These are phyloP conservation scores for Gypsophila paniculata DNA, from an alignment of 179 eudicot genomes.

Conservation along the genomic window DNA sequence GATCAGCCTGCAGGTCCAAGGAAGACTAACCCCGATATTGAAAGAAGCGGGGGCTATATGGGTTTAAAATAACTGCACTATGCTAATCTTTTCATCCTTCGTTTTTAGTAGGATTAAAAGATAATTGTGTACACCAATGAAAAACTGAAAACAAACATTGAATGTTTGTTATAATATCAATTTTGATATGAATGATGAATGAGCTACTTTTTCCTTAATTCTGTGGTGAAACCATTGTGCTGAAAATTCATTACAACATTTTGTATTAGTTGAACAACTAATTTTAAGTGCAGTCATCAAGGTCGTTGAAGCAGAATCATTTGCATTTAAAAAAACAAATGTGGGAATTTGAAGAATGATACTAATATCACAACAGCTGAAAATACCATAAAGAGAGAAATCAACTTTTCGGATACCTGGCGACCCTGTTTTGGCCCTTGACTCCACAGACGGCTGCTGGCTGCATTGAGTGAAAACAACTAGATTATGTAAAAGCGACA, in stretches of 20 bases:
- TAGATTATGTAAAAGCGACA: background rate
- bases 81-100: background rate
- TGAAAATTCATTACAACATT: too few species aligned
- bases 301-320: too few species aligned
- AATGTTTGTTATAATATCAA: background rate
- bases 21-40: slow-evolving; percentile 24
- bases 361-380: too few species aligned
- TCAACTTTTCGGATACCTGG: background rate
- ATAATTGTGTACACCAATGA: background rate
- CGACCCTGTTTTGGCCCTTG: background rate
- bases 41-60: slow-evolving; percentile 32
- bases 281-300: too few species aligned
- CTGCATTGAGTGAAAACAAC: background rate
- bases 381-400: too few species aligned
- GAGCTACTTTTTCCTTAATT: too few species aligned
- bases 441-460: slow-evolving; percentile 2
- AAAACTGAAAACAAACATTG: background rate
- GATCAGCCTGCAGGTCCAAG: slow-evolving; percentile 31
- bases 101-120: slow-evolving; percentile 2
- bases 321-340: too few species aligned
- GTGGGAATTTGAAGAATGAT: too few species aligned
- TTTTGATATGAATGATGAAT: background rate
- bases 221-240: too few species aligned
- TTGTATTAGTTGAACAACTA: too few species aligned
- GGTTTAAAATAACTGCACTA: slow-evolving; percentile 17